Percentiles rank a stretch among this genome's conserved stretches.
Evolutionary conservation across 129 eudicot species (phyloP).

Genomic region (carrot (Daucus carota)): DH1_v3.0 NC_030382.2:48870501-48871000

Average conservation of each 20-base stretch:
- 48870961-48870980: not conserved
- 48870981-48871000: not conserved
- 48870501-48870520: too few species aligned
- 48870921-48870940: too few species aligned
- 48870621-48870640: constrained; percentile 80
- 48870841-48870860: not conserved
- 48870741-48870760: not conserved
- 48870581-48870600: constrained; percentile 83
- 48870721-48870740: not conserved
- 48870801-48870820: not conserved
- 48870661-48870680: not conserved
- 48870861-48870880: not conserved
- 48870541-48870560: constrained; percentile 3
- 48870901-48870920: too few species aligned
- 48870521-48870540: constrained; percentile 10
- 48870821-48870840: not conserved
- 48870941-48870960: not conserved
- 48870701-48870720: not conserved
- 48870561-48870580: constrained; percentile 94
- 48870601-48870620: constrained; percentile 89
- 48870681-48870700: not conserved
- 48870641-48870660: constrained; percentile 4
- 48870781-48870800: not conserved
- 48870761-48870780: not conserved
- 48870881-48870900: not conserved